These are phyloP conservation scores for Sphaerostilbella broomeana DNA, from an alignment of 2,329 filamentous ascomycete genomes.

Conservation along the genomic window DNA sequence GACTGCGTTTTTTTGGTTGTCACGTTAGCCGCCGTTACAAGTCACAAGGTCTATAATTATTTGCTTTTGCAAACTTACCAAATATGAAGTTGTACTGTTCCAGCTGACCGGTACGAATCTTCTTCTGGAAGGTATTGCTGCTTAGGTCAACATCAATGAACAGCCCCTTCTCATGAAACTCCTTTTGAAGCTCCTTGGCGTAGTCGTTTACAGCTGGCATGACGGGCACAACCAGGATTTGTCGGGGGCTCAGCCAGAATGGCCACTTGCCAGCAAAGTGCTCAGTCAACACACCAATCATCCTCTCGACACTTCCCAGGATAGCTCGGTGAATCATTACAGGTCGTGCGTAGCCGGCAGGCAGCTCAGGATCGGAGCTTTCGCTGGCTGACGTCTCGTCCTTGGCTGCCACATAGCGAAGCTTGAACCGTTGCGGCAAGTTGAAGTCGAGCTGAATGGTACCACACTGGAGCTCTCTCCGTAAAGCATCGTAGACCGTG, in stretches of 20 bases:
- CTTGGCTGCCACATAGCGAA: conserved; percentile 46
- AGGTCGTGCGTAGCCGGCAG: conserved; percentile 66
- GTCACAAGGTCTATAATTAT: conserved; percentile 9
- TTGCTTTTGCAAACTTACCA: conserved; percentile 36
- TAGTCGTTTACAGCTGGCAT: conserved; percentile 75
- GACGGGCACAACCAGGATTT: conserved; percentile 56
- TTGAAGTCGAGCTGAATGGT: conserved; percentile 95
- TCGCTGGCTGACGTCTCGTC: conserved; percentile 34
- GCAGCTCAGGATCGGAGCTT: conserved; percentile 45
- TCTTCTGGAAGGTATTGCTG: conserved; percentile 81
- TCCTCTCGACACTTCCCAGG: conserved; percentile 60
- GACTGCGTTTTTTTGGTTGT: conserved; percentile 33
- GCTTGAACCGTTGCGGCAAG: conserved; percentile 44
- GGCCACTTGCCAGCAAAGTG: conserved; percentile 86
- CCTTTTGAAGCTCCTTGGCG: conserved; percentile 63
- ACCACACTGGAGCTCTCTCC: conserved; percentile 54
- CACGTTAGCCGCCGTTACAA: conserved; percentile 9
- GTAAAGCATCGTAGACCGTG: conserved; percentile 81
- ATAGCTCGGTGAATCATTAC: conserved; percentile 87
- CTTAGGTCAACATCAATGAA: conserved; percentile 54
- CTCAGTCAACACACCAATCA: conserved; percentile 71
- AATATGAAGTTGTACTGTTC: conserved; percentile 82
- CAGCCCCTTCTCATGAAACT: conserved; percentile 62
- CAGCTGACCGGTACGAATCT: conserved; percentile 76
- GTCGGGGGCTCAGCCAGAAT: conserved; percentile 80